These are phyloP conservation scores for Gautieria morchelliformis DNA, from an alignment of 768 basidiomycete genomes.

Conservation along the genomic window DNA sequence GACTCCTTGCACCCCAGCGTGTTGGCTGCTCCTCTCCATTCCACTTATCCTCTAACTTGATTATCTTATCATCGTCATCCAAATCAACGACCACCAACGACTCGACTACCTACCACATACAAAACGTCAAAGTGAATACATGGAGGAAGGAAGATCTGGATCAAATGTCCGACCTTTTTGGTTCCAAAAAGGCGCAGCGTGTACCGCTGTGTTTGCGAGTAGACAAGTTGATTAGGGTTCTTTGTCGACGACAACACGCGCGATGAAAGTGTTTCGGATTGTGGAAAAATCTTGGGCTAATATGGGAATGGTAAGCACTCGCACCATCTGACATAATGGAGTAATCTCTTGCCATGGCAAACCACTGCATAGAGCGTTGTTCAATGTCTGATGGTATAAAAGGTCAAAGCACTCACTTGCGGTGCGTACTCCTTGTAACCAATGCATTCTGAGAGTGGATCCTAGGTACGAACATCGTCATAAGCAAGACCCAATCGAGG, in stretches of 20 bases:
- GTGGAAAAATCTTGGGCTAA: conserved; percentile 46
- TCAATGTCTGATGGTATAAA: neutral
- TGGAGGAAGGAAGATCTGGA: neutral
- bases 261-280: conserved; percentile 38
- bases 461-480: conserved; percentile 21
- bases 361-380: conserved; percentile 30
- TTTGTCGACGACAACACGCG: conserved; percentile 52
- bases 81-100: conserved; percentile 57
- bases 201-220: conserved; percentile 52
- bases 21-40: conserved; percentile 43
- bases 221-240: conserved; percentile 51
- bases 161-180: conserved; percentile 33
- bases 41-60: conserved; percentile 51
- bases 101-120: conserved; percentile 34
- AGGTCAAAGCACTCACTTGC: conserved; percentile 31
- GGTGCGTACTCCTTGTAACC: conserved; percentile 44
- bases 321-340: no score
- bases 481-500: neutral
- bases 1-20: conserved; percentile 34
- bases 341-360: conserved; percentile 33
- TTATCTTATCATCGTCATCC: conserved; percentile 55
- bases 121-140: neutral
- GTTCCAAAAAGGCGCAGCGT: conserved; percentile 39
- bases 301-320: neutral
- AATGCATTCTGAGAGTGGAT: conserved; percentile 39